Conservation (phyloP, 805 yeast genomes). For the Barnettozyma salicaria region DNA sequence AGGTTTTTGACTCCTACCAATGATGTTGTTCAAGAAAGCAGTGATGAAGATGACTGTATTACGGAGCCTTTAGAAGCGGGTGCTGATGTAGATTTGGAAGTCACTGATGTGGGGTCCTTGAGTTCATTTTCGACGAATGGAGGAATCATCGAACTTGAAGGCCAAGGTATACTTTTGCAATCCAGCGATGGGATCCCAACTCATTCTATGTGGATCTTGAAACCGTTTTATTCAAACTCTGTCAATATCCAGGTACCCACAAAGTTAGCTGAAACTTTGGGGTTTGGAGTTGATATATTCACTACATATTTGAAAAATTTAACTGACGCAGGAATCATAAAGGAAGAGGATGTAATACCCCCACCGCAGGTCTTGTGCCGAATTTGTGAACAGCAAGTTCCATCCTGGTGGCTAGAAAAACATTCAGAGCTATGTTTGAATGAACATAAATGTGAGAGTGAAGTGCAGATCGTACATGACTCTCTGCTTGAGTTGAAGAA, state of each 20-base stretch:
- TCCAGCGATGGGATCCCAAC: conserved; percentile 55
- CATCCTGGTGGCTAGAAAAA: conserved; percentile 93
- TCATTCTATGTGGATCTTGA: conserved; percentile 90
- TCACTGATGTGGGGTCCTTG: conserved; percentile 23
- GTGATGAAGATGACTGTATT: conserved; percentile 13
- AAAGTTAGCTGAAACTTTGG: conserved; percentile 65
- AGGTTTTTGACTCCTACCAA: conserved; percentile 51
- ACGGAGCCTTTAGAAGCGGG: conserved; percentile 11
- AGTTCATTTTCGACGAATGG: conserved; percentile 49
- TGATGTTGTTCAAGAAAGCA: conserved; percentile 23
- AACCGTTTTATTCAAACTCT: conserved; percentile 64
- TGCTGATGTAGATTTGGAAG: conserved; percentile 1
- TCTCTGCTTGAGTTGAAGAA: conserved; percentile 63
- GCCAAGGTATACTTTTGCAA: conserved; percentile 84
- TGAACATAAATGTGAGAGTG: conserved; percentile 78
- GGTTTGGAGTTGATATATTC: conserved; percentile 84
- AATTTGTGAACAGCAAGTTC: conserved; percentile 86
- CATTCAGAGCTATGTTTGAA: conserved; percentile 84
- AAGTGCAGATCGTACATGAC: conserved; percentile 71
- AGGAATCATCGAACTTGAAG: conserved; percentile 70
- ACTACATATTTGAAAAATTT: conserved; percentile 64
- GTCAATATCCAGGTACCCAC: conserved; percentile 65
- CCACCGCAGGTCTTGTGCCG: conserved; percentile 83
- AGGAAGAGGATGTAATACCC: conserved; percentile 62
- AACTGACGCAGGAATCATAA: conserved; percentile 56